phyloP scores from a whole-genome alignment of 2,329 filamentous ascomycete species.

The Ilyonectria mors-panacis region DNA sequence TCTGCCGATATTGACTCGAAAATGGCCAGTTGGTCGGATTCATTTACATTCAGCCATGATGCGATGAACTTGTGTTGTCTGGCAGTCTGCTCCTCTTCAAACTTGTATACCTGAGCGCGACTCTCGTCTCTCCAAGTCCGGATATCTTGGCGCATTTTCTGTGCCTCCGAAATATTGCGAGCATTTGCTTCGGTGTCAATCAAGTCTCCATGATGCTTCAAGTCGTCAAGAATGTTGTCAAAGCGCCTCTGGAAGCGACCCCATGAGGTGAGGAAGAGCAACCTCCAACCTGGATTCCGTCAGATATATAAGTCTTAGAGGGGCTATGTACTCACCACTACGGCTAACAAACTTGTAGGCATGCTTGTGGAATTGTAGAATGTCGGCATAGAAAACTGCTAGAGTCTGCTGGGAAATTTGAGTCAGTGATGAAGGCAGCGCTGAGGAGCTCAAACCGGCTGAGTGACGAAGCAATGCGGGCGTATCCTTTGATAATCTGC shows the following conservation, averaged over 20 bases:
- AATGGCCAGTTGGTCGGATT: constrained; percentile 28
- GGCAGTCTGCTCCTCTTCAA: constrained; percentile 21
- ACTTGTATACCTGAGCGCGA: neutral
- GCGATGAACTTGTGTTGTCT: constrained; percentile 22
- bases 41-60: constrained; percentile 31
- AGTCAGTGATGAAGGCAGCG: constrained; percentile 47
- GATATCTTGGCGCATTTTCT: constrained; percentile 33
- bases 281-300: constrained; percentile 51
- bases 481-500: constrained; percentile 57
- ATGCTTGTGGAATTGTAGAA: constrained; percentile 62
- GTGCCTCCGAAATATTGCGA: constrained; percentile 45
- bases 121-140: constrained; percentile 32
- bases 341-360: constrained; percentile 62
- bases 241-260: constrained; percentile 56
- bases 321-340: constrained; percentile 41
- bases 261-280: constrained; percentile 56
- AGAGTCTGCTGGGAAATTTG: constrained; percentile 59
- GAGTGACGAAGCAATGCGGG: constrained; percentile 56
- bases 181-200: constrained; percentile 55
- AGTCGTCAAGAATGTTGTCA: constrained; percentile 51
- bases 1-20: constrained; percentile 24
- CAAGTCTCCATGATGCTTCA: constrained; percentile 49
- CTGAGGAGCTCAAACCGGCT: constrained; percentile 55
- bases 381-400: constrained; percentile 62
- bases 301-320: constrained; percentile 10